phyloP scores from a whole-genome alignment of 2,329 filamentous ascomycete species.

The Zelopaecilomyces penicillatus region DNA sequence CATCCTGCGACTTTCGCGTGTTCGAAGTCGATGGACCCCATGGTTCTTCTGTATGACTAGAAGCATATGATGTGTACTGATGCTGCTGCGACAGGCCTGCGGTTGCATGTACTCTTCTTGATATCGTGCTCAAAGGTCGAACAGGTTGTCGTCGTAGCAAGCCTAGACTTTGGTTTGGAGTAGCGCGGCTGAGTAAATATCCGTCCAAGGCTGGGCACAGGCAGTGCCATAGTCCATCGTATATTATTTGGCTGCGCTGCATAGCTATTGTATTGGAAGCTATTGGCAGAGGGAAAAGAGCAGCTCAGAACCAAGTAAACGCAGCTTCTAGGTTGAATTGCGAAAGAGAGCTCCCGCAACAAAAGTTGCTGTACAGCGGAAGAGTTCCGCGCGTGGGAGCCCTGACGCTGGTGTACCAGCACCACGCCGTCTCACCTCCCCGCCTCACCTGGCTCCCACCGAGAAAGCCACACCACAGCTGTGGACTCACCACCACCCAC shows the following conservation, averaged over 20 bases:
- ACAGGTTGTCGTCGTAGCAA: conserved; percentile 8
- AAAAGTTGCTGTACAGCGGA: no score
- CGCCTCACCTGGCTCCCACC: conserved; percentile 2
- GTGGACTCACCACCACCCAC: no score
- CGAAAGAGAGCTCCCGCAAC: no score
- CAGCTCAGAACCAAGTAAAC: no score
- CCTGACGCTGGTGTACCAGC: no score
- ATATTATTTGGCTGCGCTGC: conserved; percentile 25
- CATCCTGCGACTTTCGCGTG: background rate
- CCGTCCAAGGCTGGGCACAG: conserved; percentile 49
- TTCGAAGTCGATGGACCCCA: background rate
- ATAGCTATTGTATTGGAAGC: conserved; percentile 10
- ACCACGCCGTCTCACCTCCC: background rate
- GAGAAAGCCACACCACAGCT: background rate
- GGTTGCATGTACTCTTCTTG: background rate
- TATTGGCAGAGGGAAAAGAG: no score
- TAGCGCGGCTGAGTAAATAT: conserved; percentile 24
- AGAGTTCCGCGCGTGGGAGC: no score
- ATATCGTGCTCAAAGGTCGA: background rate
- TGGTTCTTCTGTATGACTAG: background rate
- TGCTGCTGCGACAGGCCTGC: background rate
- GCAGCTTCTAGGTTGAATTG: no score
- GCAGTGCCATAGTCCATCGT: conserved; percentile 57
- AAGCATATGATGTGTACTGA: no score
- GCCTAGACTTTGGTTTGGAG: conserved; percentile 14